Evolutionary conservation across 192 early-diverging fungal genomes (phyloP), one percentile per base, ranked within the genome.

Genomic region (Thoreauomyces humboldtii): DNA sequence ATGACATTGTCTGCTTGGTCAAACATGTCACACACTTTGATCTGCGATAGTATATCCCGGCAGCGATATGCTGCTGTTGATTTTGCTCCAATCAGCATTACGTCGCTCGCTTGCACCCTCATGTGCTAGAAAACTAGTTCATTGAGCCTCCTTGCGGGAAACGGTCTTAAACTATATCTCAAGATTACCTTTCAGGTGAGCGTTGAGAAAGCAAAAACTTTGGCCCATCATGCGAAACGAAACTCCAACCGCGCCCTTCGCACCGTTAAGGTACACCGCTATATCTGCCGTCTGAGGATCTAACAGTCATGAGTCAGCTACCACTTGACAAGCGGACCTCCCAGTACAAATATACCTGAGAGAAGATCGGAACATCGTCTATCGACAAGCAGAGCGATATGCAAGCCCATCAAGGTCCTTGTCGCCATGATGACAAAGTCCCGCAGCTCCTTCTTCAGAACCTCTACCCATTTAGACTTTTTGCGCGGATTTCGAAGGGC

Each of bases 311-410:
- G n/a, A n/a, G n/a, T n/a, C n/a, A n/a, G n/a, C n/a, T n/a, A n/a
- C n/a, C n/a, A n/a, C n/a, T n/a, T n/a, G n/a, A n/a, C n/a, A n/a
- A n/a, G n/a, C n/a, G n/a, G n/a, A n/a, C n/a, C n/a, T n/a, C n/a
- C n/a, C n/a, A n/a, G n/a, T n/a, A n/a, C n/a, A n/a, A n/a, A n/a
- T n/a, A n/a, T n/a, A n/a, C n/a, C n/a, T n/a, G n/a, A n/a, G n/a
- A n/a, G n/a, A n/a, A n/a, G n/a, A n/a, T 31, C 43, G 7, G 6
- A 11, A 15, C 19, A 34, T 56, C 17, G 22, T 32, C 43, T 51
- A 37, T 17, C 27, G 14, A 69, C 70, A 67, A 66, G 73, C 28
- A 74, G 44, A 3, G 48, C 63, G 9, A 74, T 9, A 59, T 74
- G 73, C 25, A 73, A 25, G 0, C 61, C 71, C 1, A 54, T 67